Evolutionary conservation across 2,329 filamentous ascomycete species (phyloP), one percentile per base, ranked within the genome.

Genomic region (Neopestalotiopsis sp.): DNA sequence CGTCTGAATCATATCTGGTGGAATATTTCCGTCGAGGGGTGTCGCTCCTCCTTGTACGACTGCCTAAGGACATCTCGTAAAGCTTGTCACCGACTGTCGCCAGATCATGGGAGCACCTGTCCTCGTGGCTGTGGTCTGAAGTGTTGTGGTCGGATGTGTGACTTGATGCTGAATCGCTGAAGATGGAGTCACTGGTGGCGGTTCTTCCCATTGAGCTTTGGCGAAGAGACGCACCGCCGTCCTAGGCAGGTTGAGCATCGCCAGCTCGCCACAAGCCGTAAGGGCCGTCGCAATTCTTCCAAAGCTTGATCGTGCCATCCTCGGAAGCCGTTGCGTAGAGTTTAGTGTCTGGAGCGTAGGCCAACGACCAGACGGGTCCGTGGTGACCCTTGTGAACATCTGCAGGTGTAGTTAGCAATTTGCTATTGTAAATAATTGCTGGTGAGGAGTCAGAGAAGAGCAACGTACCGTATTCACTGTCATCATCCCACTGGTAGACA

Each of bases 311-410:
- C 0, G 96, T 99, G 56, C 96, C 96, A 76, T 99, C 96, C 79
- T 99, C 96, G 63, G 95, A 98, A 38, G 94, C 96, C 1, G 96
- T 99, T 1, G 95, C 96, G 78, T 98, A 99, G 7, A 99, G 84
- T 78, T 97, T 98, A 61, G 95, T 95, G 77, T 99, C 96, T 0
- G 96, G 96, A 0, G 95, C 96, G 81, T 97, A 99, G 68, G 92
- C 92, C 69, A 97, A 91, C 5, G 94, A 97, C 96, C 96, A 99
- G 71, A 99, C 96, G 1, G 95, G 95, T 1, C 96, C 96, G 77
- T 99, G 96, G 75, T 99, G 96, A 30, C 96, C 96, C 82, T 98
- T 98, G 83, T 97, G 94, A 13, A 95, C 92, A 79, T 98, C 96
- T 92, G 71, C 10, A 7, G 28, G 62, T 24, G 40, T 45, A 67